Evolutionary conservation across 306 rosid genomes (phyloP), one percentile per base, ranked within the genome.

Genomic region (Morella rubra): DNA sequence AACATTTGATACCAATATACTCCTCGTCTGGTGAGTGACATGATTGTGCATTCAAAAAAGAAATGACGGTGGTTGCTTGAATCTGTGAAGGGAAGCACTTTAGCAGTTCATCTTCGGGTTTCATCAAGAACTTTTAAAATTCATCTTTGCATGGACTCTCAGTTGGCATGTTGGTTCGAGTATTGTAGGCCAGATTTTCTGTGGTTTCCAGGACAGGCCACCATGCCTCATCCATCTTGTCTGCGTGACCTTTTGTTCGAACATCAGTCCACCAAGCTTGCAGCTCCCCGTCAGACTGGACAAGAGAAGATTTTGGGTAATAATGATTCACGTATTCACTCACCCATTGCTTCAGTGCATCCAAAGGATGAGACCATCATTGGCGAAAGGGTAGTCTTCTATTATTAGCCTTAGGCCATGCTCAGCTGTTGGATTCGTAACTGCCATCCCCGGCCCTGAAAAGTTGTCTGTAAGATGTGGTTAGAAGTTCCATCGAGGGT

Each of bases 11-110:
- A 5, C 88, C 74, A 20, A 71, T 40, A 32, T 84, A 84, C 78
- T 74, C 72, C 72, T 84, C 85, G 42, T 84, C 87, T 1, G 85
- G 78, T 5, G 85, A 84, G 76, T 84, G 87, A 62, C 13, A 80
- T 3, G 87, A 81, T 27, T 80, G 59, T 1, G 81, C 74, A 32
- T 80, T 82, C 18, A 84, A 61, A n/a, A 84, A 80, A 19, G 84
- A 77, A 82, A 80, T 80, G 14, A 77, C 87, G 19, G n/a, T 72
- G 42, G 82, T 74, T 20, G 87, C 87, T 50, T 84, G 87, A 69
- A 77, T 20, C 40, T 84, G 82, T 4, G 87, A 81, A 15, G 85
- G 85, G 47, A 84, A 84, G 61, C 84, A 77, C 67, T 56, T 47
- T 49, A 84, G 66, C 16, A 84, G 47, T 19, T 80, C 82, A 4